These are phyloP conservation scores for Zygosaccharomyces kombuchaensis DNA, from an alignment of 805 yeast species.

Conservation along the genomic window DNA sequence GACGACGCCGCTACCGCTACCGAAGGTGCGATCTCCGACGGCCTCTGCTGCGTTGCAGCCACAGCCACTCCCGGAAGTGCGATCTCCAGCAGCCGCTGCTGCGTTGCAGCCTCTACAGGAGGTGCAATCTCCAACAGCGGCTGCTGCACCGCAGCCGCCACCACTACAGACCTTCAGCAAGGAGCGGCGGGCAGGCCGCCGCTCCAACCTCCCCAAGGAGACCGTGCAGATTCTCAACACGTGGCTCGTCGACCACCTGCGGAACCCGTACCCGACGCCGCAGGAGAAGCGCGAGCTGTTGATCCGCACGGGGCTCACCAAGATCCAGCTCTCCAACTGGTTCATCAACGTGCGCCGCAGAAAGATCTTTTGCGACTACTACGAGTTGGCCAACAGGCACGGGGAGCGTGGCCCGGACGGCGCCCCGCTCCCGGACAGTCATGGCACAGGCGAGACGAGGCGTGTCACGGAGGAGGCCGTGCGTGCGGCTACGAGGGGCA, in stretches of 20 bases:
- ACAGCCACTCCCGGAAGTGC: too few relatives aligned
- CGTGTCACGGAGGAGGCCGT: conserved; percentile 16
- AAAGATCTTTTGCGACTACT: conserved; percentile 44
- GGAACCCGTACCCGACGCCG: conserved; percentile 81
- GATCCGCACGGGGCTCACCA: conserved; percentile 69
- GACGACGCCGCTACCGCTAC: neutral
- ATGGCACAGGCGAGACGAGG: conserved; percentile 6
- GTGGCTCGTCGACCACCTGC: conserved; percentile 71
- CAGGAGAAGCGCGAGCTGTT: conserved; percentile 68
- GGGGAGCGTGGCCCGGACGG: conserved; percentile 1
- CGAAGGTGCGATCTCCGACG: too few relatives aligned
- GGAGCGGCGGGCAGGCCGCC: conserved; percentile 31
- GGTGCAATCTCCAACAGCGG: too few relatives aligned
- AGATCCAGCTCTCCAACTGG: conserved; percentile 82
- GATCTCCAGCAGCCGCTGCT: too few relatives aligned
- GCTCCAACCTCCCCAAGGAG: conserved; percentile 75
- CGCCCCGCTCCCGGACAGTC: neutral
- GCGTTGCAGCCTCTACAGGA: too few relatives aligned
- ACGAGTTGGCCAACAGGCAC: conserved; percentile 18
- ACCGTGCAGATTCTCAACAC: conserved; percentile 66
- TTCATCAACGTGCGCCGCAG: conserved; percentile 83
- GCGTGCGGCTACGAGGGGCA: conserved; percentile 15
- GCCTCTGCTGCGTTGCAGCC: too few relatives aligned
- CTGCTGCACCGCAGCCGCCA: too few relatives aligned
- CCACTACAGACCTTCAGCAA: neutral